phyloP scores from a whole-genome alignment of 2,329 filamentous ascomycete species.

The Periglandula ipomoeae region DNA sequence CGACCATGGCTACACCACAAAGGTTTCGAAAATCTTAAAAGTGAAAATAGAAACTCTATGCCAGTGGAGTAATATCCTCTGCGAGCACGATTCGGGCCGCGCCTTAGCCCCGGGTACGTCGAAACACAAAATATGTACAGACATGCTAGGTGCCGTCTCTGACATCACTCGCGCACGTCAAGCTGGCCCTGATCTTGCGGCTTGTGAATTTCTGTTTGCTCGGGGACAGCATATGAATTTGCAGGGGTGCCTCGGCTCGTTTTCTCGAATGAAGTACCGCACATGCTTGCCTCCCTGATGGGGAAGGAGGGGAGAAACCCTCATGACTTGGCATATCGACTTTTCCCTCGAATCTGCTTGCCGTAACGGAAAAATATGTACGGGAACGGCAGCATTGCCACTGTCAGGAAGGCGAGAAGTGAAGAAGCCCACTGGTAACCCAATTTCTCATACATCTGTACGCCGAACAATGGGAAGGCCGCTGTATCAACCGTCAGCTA shows the following conservation, averaged over 20 bases:
- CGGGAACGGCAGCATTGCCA: conserved; percentile 56
- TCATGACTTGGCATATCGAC: conserved; percentile 38
- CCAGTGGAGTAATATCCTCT: not conserved
- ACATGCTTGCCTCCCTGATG: not conserved
- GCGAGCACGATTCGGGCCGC: conserved; percentile 1
- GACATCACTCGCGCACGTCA: not conserved
- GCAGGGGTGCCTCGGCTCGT: not conserved
- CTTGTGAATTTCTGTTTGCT: not conserved
- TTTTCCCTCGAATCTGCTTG: conserved; percentile 45
- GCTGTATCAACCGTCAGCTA: conserved; percentile 33
- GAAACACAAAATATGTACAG: conserved; percentile 1
- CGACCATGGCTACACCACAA: too few species aligned
- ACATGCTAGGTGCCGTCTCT: not conserved
- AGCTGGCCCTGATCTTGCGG: not conserved
- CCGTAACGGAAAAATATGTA: conserved; percentile 54
- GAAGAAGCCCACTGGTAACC: conserved; percentile 63
- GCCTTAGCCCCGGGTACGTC: not conserved
- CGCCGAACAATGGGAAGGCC: conserved; percentile 66
- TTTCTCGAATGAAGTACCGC: not conserved
- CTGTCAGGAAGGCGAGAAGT: conserved; percentile 50
- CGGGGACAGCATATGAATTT: not conserved
- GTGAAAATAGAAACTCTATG: not conserved
- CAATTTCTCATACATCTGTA: conserved; percentile 60
- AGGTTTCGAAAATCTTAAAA: too few species aligned
- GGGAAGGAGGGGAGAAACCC: not conserved